A percentile compares a stretch with the other conserved stretches of the same genome.
Conservation (phyloP, 257 asterid genomes). For the Solanum piurae region DNA sequence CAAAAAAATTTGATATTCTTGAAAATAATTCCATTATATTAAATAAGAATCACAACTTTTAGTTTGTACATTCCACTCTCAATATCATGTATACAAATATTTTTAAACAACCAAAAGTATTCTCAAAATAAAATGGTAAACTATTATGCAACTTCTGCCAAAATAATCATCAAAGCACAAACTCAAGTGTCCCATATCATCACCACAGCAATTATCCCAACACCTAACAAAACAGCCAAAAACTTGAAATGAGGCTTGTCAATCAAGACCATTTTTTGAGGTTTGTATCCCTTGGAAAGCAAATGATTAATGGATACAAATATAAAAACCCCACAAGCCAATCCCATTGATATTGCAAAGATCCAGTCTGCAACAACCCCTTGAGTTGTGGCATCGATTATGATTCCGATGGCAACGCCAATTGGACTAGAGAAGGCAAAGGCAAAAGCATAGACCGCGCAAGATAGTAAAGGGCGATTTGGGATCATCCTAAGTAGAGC, state of each 20-base stretch:
- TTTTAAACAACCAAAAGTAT: not conserved
- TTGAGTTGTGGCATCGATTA: constrained; percentile 70
- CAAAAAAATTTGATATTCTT: not conserved
- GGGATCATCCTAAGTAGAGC: constrained; percentile 93
- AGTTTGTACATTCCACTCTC: not conserved
- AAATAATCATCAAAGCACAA: not conserved
- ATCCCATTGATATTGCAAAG: constrained; percentile 76
- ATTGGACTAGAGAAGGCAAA: constrained; percentile 81
- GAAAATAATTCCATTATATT: not conserved
- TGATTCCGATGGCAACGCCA: constrained; percentile 73
- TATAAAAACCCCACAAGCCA: constrained; percentile 83
- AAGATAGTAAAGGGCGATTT: constrained; percentile 63
- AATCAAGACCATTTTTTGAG: constrained; percentile 24
- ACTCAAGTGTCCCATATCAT: constrained; percentile 88
- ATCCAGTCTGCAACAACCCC: constrained; percentile 81
- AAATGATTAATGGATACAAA: constrained; percentile 78
- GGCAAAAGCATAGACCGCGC: constrained; percentile 64
- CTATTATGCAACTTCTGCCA: not conserved
- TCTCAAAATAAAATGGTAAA: not conserved
- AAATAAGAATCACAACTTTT: not conserved
- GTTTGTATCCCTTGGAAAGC: constrained; percentile 57
- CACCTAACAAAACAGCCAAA: constrained; percentile 59
- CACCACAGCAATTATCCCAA: constrained; percentile 77
- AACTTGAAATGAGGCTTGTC: constrained; percentile 46
- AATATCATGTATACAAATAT: not conserved